Conservation (phyloP, 1,139 yeast species). For the Taiozyma sp. region DNA sequence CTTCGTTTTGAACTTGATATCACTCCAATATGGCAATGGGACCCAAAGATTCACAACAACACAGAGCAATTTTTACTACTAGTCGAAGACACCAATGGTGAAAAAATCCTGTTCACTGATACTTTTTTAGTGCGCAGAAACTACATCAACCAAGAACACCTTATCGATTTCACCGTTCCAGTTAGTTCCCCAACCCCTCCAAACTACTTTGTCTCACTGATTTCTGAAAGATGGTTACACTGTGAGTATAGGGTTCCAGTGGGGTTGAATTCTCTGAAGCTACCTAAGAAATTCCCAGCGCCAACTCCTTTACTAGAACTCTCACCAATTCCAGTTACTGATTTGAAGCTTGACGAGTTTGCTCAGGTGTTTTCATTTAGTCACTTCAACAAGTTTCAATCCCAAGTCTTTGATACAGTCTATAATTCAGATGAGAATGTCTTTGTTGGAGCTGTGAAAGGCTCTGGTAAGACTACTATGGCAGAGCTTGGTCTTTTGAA, state of each 20-base stretch:
- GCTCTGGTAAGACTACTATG: constrained; percentile 68
- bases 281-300: constrained; percentile 70
- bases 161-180: constrained; percentile 64
- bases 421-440: constrained; percentile 55
- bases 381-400: constrained; percentile 66
- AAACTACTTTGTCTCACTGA: constrained; percentile 62
- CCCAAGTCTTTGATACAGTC: constrained; percentile 60
- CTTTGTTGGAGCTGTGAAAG: constrained; percentile 69
- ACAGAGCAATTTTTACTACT: constrained; percentile 63
- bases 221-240: constrained; percentile 85
- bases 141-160: constrained; percentile 48
- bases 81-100: constrained; percentile 86
- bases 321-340: constrained; percentile 44
- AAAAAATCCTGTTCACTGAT: constrained; percentile 58
- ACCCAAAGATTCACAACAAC: constrained; percentile 52
- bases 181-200: constrained; percentile 59
- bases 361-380: constrained; percentile 38
- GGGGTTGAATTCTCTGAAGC: constrained; percentile 44
- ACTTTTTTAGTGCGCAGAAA: constrained; percentile 46
- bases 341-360: constrained; percentile 45
- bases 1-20: constrained; percentile 64
- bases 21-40: constrained; percentile 77
- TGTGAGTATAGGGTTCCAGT: constrained; percentile 64
- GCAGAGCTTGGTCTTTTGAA: constrained; percentile 72
- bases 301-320: constrained; percentile 52